These are phyloP conservation scores for Fusarium domesticum DNA, from an alignment of 2,329 filamentous ascomycete species.

Conservation along the genomic window DNA sequence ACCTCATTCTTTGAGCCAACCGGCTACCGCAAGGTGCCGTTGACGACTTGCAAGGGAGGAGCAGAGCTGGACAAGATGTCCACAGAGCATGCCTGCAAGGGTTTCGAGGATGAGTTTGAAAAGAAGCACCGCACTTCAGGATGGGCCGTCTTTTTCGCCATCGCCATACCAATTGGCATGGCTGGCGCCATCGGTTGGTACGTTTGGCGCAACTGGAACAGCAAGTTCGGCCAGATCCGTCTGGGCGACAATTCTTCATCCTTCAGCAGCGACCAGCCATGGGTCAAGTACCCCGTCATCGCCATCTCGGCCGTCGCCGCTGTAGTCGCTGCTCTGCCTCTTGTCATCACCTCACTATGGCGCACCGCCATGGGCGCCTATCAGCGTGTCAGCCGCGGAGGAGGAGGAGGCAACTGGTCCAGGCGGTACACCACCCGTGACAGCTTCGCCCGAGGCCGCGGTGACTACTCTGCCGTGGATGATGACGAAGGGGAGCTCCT, in stretches of 20 bases:
- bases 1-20: constrained; percentile 80
- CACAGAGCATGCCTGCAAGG: constrained; percentile 59
- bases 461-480: constrained; percentile 86
- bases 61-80: constrained; percentile 68
- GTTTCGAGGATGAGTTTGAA: constrained; percentile 78
- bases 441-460: constrained; percentile 80
- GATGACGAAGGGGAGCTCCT: constrained; percentile 93
- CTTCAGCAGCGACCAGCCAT: constrained; percentile 69
- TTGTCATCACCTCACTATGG: constrained; percentile 72
- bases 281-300: constrained; percentile 80
- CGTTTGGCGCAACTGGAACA: constrained; percentile 79
- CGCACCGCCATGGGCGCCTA: constrained; percentile 55
- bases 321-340: constrained; percentile 60
- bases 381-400: constrained; percentile 48
- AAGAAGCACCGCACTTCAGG: constrained; percentile 67
- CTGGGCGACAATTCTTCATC: constrained; percentile 65
- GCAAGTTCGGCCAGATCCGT: constrained; percentile 88
- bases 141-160: constrained; percentile 78
- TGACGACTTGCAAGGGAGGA: constrained; percentile 82
- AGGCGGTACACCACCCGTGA: constrained; percentile 82
- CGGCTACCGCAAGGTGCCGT: constrained; percentile 83
- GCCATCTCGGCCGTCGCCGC: constrained; percentile 64
- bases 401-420: constrained; percentile 49
- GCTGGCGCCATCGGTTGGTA: constrained; percentile 78
- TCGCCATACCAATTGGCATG: constrained; percentile 69